Evolutionary conservation across 192 early-diverging fungal genomes (phyloP).

Genomic region (Gaertneriomyces sp.): DNA sequence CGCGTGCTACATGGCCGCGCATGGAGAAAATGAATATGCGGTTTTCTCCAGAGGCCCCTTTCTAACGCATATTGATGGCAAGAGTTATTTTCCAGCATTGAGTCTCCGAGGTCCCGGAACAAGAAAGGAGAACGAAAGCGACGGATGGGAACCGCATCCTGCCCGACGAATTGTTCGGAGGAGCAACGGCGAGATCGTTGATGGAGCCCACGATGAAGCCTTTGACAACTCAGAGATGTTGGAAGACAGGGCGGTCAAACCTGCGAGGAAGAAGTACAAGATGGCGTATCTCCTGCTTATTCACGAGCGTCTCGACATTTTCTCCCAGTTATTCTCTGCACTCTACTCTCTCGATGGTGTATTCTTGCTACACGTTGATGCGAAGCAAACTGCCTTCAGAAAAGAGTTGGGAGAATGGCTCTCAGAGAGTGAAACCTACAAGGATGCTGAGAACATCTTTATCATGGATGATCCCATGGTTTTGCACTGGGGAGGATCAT

Average conservation of each 20-base stretch:
- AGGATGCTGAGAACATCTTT: conserved; percentile 17
- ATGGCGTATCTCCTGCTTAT: conserved; percentile 51
- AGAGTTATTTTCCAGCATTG: conserved; percentile 15
- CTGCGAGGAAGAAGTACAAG: conserved; percentile 21
- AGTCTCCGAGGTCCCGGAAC: conserved; percentile 13
- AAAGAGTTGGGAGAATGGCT: conserved; percentile 27
- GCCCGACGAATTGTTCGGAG: too few relatives aligned
- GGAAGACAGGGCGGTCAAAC: too few relatives aligned
- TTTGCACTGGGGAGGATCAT: conserved; percentile 44
- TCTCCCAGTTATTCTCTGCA: conserved; percentile 30
- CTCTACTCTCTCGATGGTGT: conserved; percentile 41
- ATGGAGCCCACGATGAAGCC: too few relatives aligned
- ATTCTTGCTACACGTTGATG: conserved; percentile 49
- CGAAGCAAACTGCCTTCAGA: conserved; percentile 17
- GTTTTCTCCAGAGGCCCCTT: conserved; percentile 18
- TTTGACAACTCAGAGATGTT: too few relatives aligned
- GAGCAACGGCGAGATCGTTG: too few relatives aligned
- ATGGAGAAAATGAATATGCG: conserved; percentile 27
- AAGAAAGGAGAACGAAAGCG: too few relatives aligned
- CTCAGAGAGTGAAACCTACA: conserved; percentile 7
- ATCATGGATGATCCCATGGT: conserved; percentile 23
- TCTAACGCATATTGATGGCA: conserved; percentile 17
- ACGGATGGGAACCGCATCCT: too few relatives aligned
- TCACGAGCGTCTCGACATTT: conserved; percentile 35
- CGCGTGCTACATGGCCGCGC: conserved; percentile 31